Base-by-base conservation (phyloP, 2,329 filamentous ascomycete genomes). In the Claviceps monticola region DNA sequence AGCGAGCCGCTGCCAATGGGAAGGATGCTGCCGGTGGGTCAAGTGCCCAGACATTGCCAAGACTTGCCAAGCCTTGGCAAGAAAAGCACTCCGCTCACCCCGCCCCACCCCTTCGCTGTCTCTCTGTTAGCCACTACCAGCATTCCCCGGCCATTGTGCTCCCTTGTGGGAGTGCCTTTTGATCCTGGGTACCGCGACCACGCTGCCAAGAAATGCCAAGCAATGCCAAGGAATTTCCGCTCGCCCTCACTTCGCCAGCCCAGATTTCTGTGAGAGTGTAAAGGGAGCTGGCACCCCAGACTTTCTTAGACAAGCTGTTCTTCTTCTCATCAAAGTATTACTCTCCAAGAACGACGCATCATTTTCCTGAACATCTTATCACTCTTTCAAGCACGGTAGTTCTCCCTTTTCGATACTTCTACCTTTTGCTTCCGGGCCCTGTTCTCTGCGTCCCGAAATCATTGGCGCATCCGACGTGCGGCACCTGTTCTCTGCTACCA, bases 41-140 rank as follows among this genome's bases (percentile, higher is more conserved):
- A 59, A 58, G 58, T 60, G 66, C 67, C 67, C 63, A 69, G 66
- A 53, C 53, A 49, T 36, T 59, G 66, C 66, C 67, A 69, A 68
- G 66, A 0, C 64, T 66, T 68, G 66, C 64, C 64, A 53, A 53
- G 26, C 52, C 65, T 68, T 68, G 66, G 66, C 65, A 62, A 21
- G 5, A 41, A 43, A 52, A 57, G 49, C 56, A 59, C 58, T 63
- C 61, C 59, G 59, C 65, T 57, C 59, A 51, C 51, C 16, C 39
- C 16, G n/a, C 39, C 11, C 37, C 37, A 39, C 23, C 8, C 44
- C 45, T 46, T 47, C n/a, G 26, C 49, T 23, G 60, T 64, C 59
- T 29, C 38, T 4, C 4, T 29, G 49, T 51, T 46, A 51, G 42
- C 4, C 36, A 41, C 34, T 46, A 39, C 49, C 2, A 16, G n/a